Percentiles rank a stretch among this genome's conserved stretches.
Evolutionary conservation across 1,139 yeast species (phyloP).

Genomic region (Arxiozyma slooffiae): DNA sequence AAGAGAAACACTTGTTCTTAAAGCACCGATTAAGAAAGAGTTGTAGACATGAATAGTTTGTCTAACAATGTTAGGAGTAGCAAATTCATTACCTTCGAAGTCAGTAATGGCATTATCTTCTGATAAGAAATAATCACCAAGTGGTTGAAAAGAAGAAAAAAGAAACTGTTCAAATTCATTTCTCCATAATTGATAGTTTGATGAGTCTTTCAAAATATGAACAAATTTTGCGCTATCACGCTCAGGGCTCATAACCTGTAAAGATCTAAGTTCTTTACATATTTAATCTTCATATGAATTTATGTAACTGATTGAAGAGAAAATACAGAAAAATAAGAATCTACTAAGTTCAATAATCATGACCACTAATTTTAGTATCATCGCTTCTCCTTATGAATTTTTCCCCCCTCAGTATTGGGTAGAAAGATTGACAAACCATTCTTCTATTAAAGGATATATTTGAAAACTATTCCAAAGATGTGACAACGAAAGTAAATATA

Average conservation of each 20-base stretch:
- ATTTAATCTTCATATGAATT: too few relatives aligned
- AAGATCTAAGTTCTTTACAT: too few relatives aligned
- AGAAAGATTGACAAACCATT: too few relatives aligned
- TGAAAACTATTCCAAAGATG: too few relatives aligned
- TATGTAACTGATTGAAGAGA: too few relatives aligned
- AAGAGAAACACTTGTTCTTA: not conserved
- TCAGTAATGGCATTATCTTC: not conserved
- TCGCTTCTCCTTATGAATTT: too few relatives aligned
- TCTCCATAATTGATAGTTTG: not conserved
- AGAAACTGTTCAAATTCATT: not conserved
- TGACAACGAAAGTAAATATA: too few relatives aligned
- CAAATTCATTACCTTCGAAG: not conserved
- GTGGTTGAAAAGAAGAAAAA: not conserved
- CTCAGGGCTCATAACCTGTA: not conserved
- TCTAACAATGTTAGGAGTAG: not conserved
- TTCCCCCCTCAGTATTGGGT: too few relatives aligned
- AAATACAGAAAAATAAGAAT: too few relatives aligned
- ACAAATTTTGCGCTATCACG: not conserved
- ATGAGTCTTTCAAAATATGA: not conserved
- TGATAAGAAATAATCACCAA: not conserved
- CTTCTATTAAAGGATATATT: too few relatives aligned
- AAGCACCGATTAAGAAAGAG: not conserved
- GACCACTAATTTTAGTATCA: too few relatives aligned
- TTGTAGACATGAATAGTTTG: not conserved
- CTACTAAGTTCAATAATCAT: too few relatives aligned